Base-by-base conservation (phyloP, 108 stramenopile species). In the Seminavis robusta region DNA sequence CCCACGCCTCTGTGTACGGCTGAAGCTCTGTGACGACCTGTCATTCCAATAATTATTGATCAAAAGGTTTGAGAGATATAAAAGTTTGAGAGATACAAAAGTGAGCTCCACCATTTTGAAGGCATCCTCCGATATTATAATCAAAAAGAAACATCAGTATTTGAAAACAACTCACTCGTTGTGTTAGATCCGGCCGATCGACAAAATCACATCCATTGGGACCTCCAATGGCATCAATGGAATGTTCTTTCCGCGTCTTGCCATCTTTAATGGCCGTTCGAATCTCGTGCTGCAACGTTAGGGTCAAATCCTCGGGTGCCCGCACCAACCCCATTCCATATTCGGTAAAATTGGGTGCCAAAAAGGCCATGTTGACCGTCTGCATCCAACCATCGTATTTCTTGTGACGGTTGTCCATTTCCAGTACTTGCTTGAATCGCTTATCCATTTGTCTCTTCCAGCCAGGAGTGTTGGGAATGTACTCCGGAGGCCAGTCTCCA, bases 1-100 rank as follows among this genome's bases (percentile, higher is more conserved):
- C 42, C 83, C 85, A 92, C 25, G 66, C 65, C 63, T 88, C 86
- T 32, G 81, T 76, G 40, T 75, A 74, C n/a, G 71, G 77, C 13
- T 73, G 62, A 53, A 90, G 58, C 48, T 83, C 83, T 15, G 77
- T 24, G 21, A 90, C 42, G 28, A 72, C 54, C n/a, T n/a, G n/a
- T n/a, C n/a, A n/a, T n/a, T n/a, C n/a, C n/a, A n/a, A n/a, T n/a
- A n/a, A n/a, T n/a, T n/a, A 47, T n/a, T n/a, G n/a, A n/a, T n/a
- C n/a, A n/a, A n/a, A n/a, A n/a, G n/a, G n/a, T n/a, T n/a, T n/a
- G n/a, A n/a, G n/a, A n/a, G n/a, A n/a, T n/a, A n/a, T n/a, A n/a
- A n/a, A n/a, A n/a, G n/a, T n/a, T n/a, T n/a, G n/a, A n/a, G n/a
- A n/a, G n/a, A n/a, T n/a, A n/a, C n/a, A n/a, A n/a, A n/a, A n/a